Percentiles rank a stretch among this genome's conserved stretches.
Conservation (phyloP, 352 stramenopile genomes). For the Phytophthora boehmeriae region DNA sequence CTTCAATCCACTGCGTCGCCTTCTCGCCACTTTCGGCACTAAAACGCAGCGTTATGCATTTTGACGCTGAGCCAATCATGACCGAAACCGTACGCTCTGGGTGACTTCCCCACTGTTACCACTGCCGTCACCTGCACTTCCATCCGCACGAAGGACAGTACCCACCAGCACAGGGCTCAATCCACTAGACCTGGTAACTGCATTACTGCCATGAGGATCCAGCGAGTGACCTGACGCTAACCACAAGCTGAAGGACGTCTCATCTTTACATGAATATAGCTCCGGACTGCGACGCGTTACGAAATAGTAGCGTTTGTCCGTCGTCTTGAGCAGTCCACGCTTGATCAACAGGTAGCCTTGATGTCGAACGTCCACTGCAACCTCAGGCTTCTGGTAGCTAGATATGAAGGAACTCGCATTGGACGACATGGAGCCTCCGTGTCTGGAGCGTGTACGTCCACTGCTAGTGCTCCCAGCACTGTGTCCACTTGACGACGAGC, state of each 20-base stretch:
- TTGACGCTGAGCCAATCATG: conserved; percentile 44
- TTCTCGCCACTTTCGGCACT: conserved; percentile 44
- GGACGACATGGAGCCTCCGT: conserved; percentile 22
- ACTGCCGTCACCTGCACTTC: conserved; percentile 26
- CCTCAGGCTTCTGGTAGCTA: conserved; percentile 26
- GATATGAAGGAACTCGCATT: conserved; percentile 16
- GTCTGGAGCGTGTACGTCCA: conserved; percentile 20
- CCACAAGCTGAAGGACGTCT: conserved; percentile 71
- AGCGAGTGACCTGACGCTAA: conserved; percentile 49
- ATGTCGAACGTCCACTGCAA: conserved; percentile 38
- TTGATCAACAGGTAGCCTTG: conserved; percentile 57
- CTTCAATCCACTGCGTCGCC: conserved; percentile 56
- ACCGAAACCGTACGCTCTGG: conserved; percentile 56
- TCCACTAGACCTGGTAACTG: conserved; percentile 27
- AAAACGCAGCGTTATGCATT: conserved; percentile 54
- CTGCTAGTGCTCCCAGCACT: conserved; percentile 16
- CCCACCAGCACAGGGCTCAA: conserved; percentile 50
- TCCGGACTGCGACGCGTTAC: conserved; percentile 39
- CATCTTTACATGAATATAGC: conserved; percentile 68
- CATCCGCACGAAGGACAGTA: conserved; percentile 59
- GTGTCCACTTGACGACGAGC: conserved; percentile 20
- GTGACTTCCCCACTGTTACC: conserved; percentile 31
- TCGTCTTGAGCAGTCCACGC: conserved; percentile 58
- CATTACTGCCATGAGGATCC: conserved; percentile 27
- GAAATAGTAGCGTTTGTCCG: conserved; percentile 78